These are phyloP conservation scores for Dimocarpus longan DNA, from an alignment of 345 rosid genomes.

Conservation along the genomic window DNA sequence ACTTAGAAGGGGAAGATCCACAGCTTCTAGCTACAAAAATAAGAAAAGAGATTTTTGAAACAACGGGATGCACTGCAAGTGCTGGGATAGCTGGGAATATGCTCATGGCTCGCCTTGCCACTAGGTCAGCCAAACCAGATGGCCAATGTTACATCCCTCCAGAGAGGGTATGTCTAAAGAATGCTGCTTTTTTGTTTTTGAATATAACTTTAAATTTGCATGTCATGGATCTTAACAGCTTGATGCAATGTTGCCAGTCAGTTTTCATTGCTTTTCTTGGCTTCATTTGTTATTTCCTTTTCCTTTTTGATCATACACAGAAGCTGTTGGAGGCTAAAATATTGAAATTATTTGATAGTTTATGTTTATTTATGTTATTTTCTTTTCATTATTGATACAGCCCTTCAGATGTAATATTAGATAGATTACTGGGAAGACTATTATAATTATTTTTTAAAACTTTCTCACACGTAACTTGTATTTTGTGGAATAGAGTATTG, in stretches of 20 bases:
- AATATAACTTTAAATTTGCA: background rate
- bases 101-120: constrained; percentile 97
- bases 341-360: background rate
- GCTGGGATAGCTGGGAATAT: constrained; percentile 86
- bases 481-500: background rate
- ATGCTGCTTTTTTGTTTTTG: background rate
- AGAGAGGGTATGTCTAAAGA: constrained; percentile 47
- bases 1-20: constrained; percentile 55
- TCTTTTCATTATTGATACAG: background rate
- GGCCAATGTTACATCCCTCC: constrained; percentile 79
- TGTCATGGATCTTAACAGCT: constrained; percentile 1
- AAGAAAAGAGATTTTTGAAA: constrained; percentile 73
- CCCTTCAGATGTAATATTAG: background rate
- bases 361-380: background rate
- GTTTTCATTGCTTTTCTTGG: background rate
- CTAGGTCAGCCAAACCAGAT: constrained; percentile 86
- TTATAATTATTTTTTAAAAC: too few species aligned
- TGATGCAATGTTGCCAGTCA: background rate
- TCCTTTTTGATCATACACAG: background rate
- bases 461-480: background rate
- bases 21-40: constrained; percentile 62
- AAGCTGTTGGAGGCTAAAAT: background rate
- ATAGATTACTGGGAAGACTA: background rate
- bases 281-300: background rate
- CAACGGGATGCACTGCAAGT: constrained; percentile 91